These are phyloP conservation scores for Leishmania aethiopica DNA, from an alignment of 208 protist genomes.

Conservation along the genomic window DNA sequence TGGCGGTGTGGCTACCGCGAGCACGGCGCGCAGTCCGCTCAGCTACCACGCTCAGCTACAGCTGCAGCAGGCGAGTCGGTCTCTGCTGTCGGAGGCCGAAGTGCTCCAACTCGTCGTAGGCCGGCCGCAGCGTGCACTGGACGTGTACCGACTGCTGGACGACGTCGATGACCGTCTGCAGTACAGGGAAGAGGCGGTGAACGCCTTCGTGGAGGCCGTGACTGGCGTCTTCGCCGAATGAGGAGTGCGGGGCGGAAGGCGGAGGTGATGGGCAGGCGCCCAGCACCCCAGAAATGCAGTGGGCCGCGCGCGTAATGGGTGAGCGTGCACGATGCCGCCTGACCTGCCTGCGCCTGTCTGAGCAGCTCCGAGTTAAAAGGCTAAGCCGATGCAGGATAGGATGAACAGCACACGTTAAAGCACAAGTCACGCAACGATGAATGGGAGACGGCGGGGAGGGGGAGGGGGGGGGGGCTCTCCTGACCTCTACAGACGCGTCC, in stretches of 20 bases:
- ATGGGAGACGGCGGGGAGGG: not conserved
- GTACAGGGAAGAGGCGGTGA: conserved; percentile 47
- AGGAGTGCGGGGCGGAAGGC: not conserved
- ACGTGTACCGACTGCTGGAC: conserved; percentile 75
- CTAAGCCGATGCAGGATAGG: not conserved
- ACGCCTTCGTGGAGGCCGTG: conserved; percentile 50
- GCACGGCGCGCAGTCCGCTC: not conserved
- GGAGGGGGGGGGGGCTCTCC: not conserved
- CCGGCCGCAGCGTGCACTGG: conserved; percentile 43
- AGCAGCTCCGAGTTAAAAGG: not conserved
- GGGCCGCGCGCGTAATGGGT: not conserved
- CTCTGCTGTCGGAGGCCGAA: conserved; percentile 48
- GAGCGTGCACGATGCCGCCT: not conserved
- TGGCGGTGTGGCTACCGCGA: not conserved
- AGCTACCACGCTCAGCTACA: conserved; percentile 3
- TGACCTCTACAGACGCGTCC: not conserved
- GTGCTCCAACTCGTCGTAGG: conserved; percentile 66
- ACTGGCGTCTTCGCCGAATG: conserved; percentile 16
- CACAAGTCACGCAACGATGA: not conserved
- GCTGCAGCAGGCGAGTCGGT: conserved; percentile 9
- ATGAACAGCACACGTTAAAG: not conserved
- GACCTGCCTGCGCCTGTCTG: not conserved
- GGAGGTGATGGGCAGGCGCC: not conserved
- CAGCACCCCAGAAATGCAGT: not conserved
- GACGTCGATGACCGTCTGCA: conserved; percentile 43